A percentile compares a stretch with the other conserved stretches of the same genome.
phyloP scores from a whole-genome alignment of 2,329 filamentous ascomycete species.

The Metarhizium robertsii region DNA sequence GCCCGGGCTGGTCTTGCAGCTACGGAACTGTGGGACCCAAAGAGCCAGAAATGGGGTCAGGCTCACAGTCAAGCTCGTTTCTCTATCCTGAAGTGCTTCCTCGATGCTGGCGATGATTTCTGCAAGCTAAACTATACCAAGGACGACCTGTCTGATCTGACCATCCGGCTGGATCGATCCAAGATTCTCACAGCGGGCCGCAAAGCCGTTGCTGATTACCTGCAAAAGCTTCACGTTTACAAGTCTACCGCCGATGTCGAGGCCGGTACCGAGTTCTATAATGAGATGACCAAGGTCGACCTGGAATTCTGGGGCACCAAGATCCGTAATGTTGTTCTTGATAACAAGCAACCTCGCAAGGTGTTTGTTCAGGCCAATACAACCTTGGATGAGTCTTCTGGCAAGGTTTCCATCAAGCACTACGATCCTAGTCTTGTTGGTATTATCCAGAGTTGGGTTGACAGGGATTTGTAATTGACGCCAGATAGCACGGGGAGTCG shows the following conservation, averaged over 20 bases:
- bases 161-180: slow-evolving; percentile 71
- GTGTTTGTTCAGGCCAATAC: slow-evolving; percentile 95
- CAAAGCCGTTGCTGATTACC: slow-evolving; percentile 74
- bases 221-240: slow-evolving; percentile 88
- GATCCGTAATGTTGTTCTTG: slow-evolving; percentile 65
- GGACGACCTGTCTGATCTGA: slow-evolving; percentile 71
- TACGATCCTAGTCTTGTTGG: slow-evolving; percentile 76
- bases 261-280: slow-evolving; percentile 70
- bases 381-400: slow-evolving; percentile 55
- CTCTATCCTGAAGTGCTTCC: slow-evolving; percentile 76
- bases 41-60: slow-evolving; percentile 85
- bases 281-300: slow-evolving; percentile 73
- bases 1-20: slow-evolving; percentile 82
- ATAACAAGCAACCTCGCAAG: slow-evolving; percentile 74
- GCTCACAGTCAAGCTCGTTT: slow-evolving; percentile 87
- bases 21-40: slow-evolving; percentile 91
- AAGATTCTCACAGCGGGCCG: slow-evolving; percentile 82
- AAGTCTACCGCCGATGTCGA: slow-evolving; percentile 82
- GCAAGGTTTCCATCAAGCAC: slow-evolving; percentile 69
- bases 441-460: slow-evolving; percentile 74
- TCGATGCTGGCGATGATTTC: slow-evolving; percentile 78
- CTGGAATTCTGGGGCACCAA: slow-evolving; percentile 74
- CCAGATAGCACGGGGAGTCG: neutral
- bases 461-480: slow-evolving; percentile 38
- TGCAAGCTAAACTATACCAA: slow-evolving; percentile 67